Evolutionary conservation across 176 grass and related monocot genomes (phyloP).

Genomic region (Zoysia pacifica): DNA sequence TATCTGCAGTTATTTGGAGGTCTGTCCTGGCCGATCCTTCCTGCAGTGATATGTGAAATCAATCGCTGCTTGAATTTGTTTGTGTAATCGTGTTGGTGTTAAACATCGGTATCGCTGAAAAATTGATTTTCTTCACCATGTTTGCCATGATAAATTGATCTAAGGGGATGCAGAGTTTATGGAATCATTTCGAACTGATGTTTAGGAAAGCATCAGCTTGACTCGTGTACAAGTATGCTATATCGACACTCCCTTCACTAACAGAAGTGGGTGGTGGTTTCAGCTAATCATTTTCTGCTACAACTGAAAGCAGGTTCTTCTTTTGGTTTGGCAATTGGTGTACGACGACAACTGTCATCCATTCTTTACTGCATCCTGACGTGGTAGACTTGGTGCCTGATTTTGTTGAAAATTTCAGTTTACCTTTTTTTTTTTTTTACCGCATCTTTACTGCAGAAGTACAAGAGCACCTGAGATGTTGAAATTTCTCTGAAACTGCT

Average conservation of each 20-base stretch:
- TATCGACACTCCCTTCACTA: background rate
- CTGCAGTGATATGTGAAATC: background rate
- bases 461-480: background rate
- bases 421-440: background rate
- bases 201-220: background rate
- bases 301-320: background rate
- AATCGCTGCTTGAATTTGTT: background rate
- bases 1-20: background rate
- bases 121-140: slow-evolving; percentile 2
- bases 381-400: slow-evolving; percentile 6
- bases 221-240: background rate
- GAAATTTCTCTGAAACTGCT: background rate
- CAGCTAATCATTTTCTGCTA: background rate
- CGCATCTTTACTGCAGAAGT: background rate
- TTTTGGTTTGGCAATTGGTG: background rate
- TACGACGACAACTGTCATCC: background rate
- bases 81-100: background rate
- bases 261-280: background rate
- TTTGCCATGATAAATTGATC: background rate
- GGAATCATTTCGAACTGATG: background rate
- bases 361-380: background rate
- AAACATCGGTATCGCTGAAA: background rate
- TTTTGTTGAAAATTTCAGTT: background rate
- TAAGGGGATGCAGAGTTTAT: background rate
- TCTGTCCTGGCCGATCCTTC: background rate